Evolutionary conservation across 768 basidiomycete genomes (phyloP).

Genomic region (Leccinum olivaceopallidum): DNA sequence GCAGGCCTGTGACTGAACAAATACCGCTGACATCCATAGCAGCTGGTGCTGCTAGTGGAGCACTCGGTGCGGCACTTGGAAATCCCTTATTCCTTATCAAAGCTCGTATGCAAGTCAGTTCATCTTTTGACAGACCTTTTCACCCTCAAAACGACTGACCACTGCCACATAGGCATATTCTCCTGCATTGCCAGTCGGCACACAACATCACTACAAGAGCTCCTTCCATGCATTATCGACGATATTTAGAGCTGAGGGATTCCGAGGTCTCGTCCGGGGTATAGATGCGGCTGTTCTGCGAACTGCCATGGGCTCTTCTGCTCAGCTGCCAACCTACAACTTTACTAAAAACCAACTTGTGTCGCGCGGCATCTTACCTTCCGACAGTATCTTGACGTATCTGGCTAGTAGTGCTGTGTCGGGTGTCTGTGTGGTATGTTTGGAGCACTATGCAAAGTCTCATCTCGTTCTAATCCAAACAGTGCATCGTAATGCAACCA

Average conservation of each 20-base stretch:
- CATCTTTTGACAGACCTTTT: background rate
- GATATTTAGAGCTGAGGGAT: constrained; percentile 76
- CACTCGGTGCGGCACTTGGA: constrained; percentile 82
- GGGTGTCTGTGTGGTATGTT: constrained; percentile 85
- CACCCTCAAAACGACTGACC: constrained; percentile 2
- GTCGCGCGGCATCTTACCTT: constrained; percentile 62
- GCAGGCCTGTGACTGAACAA: constrained; percentile 62
- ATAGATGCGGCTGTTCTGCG: constrained; percentile 92
- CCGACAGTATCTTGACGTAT: constrained; percentile 84
- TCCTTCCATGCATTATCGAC: constrained; percentile 79
- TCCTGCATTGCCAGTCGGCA: constrained; percentile 89
- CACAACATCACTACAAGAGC: constrained; percentile 89
- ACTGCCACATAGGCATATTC: constrained; percentile 76
- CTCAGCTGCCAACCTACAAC: constrained; percentile 95
- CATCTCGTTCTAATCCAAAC: constrained; percentile 12
- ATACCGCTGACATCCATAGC: constrained; percentile 74
- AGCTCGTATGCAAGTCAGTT: constrained; percentile 88
- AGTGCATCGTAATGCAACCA: constrained; percentile 94
- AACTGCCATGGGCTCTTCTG: constrained; percentile 94
- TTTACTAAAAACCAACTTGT: constrained; percentile 85
- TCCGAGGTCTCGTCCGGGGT: constrained; percentile 82
- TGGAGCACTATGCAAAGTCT: background rate
- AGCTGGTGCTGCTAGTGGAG: constrained; percentile 89
- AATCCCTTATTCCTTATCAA: constrained; percentile 95
- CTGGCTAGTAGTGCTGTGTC: constrained; percentile 86